Evolutionary conservation across 768 basidiomycete genomes (phyloP).

Genomic region (Lactifluus hygrophoroides): DNA sequence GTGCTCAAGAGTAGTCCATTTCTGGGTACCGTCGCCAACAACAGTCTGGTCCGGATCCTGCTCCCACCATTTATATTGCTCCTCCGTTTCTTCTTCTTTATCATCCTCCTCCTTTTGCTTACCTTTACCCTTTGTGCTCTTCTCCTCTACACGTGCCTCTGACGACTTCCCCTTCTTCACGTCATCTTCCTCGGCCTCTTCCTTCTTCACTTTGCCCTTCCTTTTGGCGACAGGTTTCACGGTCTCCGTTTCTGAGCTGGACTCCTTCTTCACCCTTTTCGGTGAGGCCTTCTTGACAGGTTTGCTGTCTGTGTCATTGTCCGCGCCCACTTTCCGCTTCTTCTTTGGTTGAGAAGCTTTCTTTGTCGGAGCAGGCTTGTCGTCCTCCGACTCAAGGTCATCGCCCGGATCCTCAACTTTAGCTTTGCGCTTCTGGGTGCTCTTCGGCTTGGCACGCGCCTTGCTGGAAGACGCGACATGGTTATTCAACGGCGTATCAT

Average conservation of each 20-base stretch:
- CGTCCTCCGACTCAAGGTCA: constrained; percentile 27
- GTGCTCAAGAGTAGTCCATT: constrained; percentile 96
- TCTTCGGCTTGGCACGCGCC: constrained; percentile 34
- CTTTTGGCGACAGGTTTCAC: constrained; percentile 37
- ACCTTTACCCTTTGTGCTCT: constrained; percentile 33
- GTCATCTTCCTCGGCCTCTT: constrained; percentile 31
- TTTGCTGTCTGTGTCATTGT: constrained; percentile 40
- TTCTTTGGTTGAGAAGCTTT: constrained; percentile 24
- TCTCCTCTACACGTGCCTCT: constrained; percentile 10
- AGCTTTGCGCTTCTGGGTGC: constrained; percentile 36
- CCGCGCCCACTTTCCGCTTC: constrained; percentile 39
- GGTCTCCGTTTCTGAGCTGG: constrained; percentile 31
- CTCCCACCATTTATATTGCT: constrained; percentile 86
- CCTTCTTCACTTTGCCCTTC: constrained; percentile 37
- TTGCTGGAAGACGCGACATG: constrained; percentile 20
- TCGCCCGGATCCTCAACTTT: constrained; percentile 30
- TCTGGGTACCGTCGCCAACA: constrained; percentile 67
- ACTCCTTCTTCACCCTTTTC: constrained; percentile 50
- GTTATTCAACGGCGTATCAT: constrained; percentile 31
- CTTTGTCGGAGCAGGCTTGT: constrained; percentile 25
- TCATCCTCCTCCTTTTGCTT: constrained; percentile 49
- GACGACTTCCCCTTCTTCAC: constrained; percentile 32
- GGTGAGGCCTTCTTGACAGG: constrained; percentile 26
- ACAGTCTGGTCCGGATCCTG: constrained; percentile 37
- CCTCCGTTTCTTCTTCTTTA: constrained; percentile 57